Conservation (phyloP, 2,329 filamentous ascomycete genomes). For the Cytospora piceicola region DNA sequence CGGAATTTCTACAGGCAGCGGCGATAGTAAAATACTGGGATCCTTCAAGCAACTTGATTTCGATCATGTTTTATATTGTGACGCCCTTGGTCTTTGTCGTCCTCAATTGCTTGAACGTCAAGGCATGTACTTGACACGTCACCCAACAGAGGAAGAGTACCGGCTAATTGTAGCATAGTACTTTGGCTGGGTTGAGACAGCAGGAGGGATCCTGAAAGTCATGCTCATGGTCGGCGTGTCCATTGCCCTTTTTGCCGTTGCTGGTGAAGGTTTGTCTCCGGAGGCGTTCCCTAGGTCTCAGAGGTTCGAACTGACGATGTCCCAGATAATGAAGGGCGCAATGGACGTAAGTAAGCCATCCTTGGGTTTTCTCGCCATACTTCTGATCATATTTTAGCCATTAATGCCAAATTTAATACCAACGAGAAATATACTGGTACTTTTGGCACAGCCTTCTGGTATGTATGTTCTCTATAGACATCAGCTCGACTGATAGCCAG, state of each 20-base stretch:
- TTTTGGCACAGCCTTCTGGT: slow-evolving; percentile 27
- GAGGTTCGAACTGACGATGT: background rate
- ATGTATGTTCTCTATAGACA: background rate
- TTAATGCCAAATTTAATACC: slow-evolving; percentile 5
- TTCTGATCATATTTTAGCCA: background rate
- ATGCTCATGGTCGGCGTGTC: slow-evolving; percentile 29
- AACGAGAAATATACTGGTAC: slow-evolving; percentile 8
- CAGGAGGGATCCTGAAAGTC: slow-evolving; percentile 33
- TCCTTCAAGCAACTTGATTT: background rate
- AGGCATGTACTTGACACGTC: background rate
- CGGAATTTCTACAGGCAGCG: slow-evolving; percentile 28
- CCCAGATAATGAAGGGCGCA: slow-evolving; percentile 7
- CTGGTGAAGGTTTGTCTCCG: slow-evolving; percentile 20
- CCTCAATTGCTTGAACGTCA: slow-evolving; percentile 29
- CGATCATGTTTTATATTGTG: slow-evolving; percentile 25
- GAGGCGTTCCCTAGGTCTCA: background rate
- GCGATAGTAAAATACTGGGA: slow-evolving; percentile 24
- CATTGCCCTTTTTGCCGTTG: slow-evolving; percentile 30
- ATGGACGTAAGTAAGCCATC: background rate
- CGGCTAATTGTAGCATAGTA: slow-evolving; percentile 26
- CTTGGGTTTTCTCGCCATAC: background rate
- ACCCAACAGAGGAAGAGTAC: too few relatives aligned
- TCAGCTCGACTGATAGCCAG: background rate
- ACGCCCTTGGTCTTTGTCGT: slow-evolving; percentile 19
- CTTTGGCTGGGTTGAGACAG: slow-evolving; percentile 35